Conservation (phyloP, 352 stramenopile genomes). For the Globisporangium mamillatum region DNA sequence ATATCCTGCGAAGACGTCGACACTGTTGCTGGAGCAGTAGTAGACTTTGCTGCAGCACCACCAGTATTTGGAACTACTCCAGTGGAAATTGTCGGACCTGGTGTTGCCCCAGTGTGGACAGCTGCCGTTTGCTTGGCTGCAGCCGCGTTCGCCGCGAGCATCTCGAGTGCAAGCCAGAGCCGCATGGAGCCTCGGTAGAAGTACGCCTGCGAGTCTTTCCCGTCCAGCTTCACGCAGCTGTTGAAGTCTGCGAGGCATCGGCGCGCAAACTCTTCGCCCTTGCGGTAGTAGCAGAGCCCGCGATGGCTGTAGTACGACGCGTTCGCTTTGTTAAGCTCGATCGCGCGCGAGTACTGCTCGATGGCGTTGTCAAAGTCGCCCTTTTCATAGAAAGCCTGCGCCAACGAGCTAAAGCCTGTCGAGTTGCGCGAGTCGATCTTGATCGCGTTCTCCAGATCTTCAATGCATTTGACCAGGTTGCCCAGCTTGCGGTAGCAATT, state of each 20-base stretch:
- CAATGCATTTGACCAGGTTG: slow-evolving; percentile 62
- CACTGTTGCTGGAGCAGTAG: neutral
- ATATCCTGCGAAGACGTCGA: slow-evolving; percentile 3
- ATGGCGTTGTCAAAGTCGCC: slow-evolving; percentile 51
- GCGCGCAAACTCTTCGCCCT: slow-evolving; percentile 49
- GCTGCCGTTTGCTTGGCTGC: neutral
- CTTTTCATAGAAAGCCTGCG: slow-evolving; percentile 63
- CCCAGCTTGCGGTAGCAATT: slow-evolving; percentile 64
- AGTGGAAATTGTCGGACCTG: neutral
- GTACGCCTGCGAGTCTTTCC: slow-evolving; percentile 69
- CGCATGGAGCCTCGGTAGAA: slow-evolving; percentile 74
- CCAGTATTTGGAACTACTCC: neutral
- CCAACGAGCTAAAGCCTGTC: slow-evolving; percentile 52
- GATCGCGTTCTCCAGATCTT: slow-evolving; percentile 67
- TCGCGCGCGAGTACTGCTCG: slow-evolving; percentile 56
- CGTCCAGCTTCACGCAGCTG: slow-evolving; percentile 66
- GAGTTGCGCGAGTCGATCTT: slow-evolving; percentile 69
- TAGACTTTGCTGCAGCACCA: neutral
- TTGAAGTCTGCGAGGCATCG: slow-evolving; percentile 70
- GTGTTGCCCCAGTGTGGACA: neutral
- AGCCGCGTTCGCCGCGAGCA: slow-evolving; percentile 18
- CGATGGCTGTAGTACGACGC: slow-evolving; percentile 64
- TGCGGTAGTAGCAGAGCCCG: slow-evolving; percentile 68
- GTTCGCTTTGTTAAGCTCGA: slow-evolving; percentile 61
- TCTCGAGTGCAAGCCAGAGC: slow-evolving; percentile 55